Evolutionary conservation across 257 asterid species (phyloP), one percentile per base, ranked within the genome.

Genomic region (Primulina tabacum): DNA sequence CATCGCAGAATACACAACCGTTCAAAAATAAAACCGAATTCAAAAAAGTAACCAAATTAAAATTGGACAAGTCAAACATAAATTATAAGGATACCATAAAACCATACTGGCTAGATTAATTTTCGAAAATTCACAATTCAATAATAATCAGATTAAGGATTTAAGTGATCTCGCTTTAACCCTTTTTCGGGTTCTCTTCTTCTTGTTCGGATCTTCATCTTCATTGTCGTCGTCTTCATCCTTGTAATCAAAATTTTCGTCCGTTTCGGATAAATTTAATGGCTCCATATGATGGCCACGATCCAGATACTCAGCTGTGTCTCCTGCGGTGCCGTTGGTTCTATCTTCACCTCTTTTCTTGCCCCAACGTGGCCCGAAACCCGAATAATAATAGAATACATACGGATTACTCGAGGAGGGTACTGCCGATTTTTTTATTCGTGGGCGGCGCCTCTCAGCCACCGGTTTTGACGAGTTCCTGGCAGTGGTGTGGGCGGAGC

Each of bases 281-380:
- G 17, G 18, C 21, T 58, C 73, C 12, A 18, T 32, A 10, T 69
- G 80, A 6, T 11, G 55, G 14, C 38, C 57, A 5, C 47, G 63
- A 53, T 60, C 72, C 0, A 29, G 7, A 52, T 14, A 63, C 55
- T 68, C 50, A 10, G 65, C 14, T 55, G 32, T 14, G 24, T 6
- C 20, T 5, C 26, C 1, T 37, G 5, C 35, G 38, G 2, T 12
- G 6, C 12, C 69, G 24, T 32, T 60, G n/a, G 37, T 20, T 12
- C 64, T 5, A 2, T 6, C 20, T 17, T 70, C 80, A 30, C 87
- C 94, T 72, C 96, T 83, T 43, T 71, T 84, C 66, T 80, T 85
- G 16, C 87, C 87, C 96, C 94, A 86, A 0, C 82, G 80, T 0
- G 98, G 96, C 5, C 98, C 92, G 47, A 92, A 92, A 1, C 96